phyloP scores from a whole-genome alignment of 768 basidiomycete species.

The Collybiopsis confluens region DNA sequence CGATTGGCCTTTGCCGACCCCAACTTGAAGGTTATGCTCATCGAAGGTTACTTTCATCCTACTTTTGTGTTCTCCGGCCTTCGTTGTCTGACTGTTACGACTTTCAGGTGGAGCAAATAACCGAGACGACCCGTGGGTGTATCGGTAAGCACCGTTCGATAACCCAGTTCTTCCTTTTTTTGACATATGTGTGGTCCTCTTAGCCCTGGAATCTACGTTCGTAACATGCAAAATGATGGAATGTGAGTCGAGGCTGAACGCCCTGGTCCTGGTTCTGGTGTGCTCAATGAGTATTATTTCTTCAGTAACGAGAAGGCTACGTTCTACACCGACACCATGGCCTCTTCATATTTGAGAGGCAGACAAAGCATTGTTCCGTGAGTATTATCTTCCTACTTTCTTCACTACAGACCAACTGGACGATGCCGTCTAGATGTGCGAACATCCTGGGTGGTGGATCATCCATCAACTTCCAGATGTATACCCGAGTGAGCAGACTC shows the following conservation, averaged over 20 bases:
- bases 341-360: constrained; percentile 55
- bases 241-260: constrained; percentile 34
- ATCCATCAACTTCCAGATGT: constrained; percentile 80
- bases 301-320: constrained; percentile 73
- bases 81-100: background rate
- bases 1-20: constrained; percentile 70
- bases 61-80: background rate
- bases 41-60: constrained; percentile 45
- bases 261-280: background rate
- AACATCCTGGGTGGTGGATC: constrained; percentile 61
- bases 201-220: constrained; percentile 64
- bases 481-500: constrained; percentile 45
- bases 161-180: background rate
- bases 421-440: constrained; percentile 49
- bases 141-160: constrained; percentile 33
- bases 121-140: constrained; percentile 73
- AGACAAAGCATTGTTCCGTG: constrained; percentile 66
- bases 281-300: background rate
- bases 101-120: constrained; percentile 60
- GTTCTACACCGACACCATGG: constrained; percentile 62
- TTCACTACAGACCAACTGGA: too few relatives aligned
- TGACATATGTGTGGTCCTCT: too few relatives aligned
- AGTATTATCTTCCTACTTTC: too few relatives aligned
- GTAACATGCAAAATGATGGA: constrained; percentile 69
- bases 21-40: constrained; percentile 69